Conservation (phyloP, 176 grass and related monocot genomes). For the Eremochloa ophiuroides region DNA sequence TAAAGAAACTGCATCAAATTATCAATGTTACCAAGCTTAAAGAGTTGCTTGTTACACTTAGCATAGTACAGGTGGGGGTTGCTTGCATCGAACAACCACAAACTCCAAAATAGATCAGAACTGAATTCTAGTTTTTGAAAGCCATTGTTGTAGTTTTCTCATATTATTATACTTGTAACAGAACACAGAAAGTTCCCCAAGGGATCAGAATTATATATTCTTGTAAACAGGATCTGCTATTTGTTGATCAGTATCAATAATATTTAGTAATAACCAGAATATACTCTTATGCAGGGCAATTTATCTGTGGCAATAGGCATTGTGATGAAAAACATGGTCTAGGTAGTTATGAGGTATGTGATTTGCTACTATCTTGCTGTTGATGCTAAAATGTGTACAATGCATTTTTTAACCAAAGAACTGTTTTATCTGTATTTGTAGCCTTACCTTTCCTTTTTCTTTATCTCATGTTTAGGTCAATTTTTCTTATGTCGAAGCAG, state of each 20-base stretch:
- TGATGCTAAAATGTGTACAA: background rate
- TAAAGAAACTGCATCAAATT: background rate
- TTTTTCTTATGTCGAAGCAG: constrained; percentile 88
- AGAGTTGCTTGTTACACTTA: background rate
- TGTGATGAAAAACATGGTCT: constrained; percentile 64
- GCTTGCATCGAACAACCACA: background rate
- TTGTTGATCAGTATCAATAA: background rate
- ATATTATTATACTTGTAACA: background rate
- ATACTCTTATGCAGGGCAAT: constrained; percentile 52
- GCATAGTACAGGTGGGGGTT: background rate
- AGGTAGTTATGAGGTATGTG: constrained; percentile 85
- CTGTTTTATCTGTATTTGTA: background rate
- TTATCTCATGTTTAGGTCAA: constrained; percentile 51
- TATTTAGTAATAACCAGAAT: background rate
- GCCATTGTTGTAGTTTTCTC: background rate
- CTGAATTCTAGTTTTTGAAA: background rate
- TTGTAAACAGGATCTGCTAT: background rate
- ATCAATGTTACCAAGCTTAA: background rate
- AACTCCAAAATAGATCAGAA: background rate
- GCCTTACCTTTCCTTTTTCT: background rate
- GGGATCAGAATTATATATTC: background rate
- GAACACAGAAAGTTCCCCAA: background rate
- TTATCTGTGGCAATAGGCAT: constrained; percentile 83
- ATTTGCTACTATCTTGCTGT: background rate
- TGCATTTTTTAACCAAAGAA: background rate